phyloP scores from a whole-genome alignment of 1,139 yeast species.

The Meyerozyma carpophila region DNA sequence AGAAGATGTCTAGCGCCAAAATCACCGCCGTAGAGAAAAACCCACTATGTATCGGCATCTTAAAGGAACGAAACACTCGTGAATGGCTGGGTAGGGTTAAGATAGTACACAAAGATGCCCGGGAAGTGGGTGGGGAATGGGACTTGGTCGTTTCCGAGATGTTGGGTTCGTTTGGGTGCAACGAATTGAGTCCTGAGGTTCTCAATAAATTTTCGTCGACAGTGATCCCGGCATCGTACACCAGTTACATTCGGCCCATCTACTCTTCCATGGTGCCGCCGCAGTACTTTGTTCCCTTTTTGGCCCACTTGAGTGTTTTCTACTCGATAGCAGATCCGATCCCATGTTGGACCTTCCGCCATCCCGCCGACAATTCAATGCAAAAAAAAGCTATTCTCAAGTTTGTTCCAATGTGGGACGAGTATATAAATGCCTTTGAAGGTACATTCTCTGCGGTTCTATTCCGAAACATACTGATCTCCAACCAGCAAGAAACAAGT shows the following conservation, averaged over 20 bases:
- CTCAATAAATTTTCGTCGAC: slow-evolving; percentile 20
- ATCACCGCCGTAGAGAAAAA: slow-evolving; percentile 59
- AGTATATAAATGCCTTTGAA: slow-evolving; percentile 56
- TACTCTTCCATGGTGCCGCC: slow-evolving; percentile 40
- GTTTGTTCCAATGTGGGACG: slow-evolving; percentile 37
- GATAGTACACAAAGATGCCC: slow-evolving; percentile 53
- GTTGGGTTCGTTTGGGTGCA: slow-evolving; percentile 87
- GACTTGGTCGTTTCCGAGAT: slow-evolving; percentile 74
- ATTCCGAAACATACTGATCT: slow-evolving; percentile 50
- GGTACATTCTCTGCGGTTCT: slow-evolving; percentile 72
- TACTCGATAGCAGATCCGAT: slow-evolving; percentile 32
- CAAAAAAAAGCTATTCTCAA: slow-evolving; percentile 11
- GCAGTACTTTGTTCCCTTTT: slow-evolving; percentile 45
- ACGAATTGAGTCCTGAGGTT: slow-evolving; percentile 85
- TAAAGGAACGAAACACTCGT: slow-evolving; percentile 35
- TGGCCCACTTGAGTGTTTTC: slow-evolving; percentile 53
- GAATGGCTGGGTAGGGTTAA: slow-evolving; percentile 44
- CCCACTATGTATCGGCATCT: slow-evolving; percentile 48
- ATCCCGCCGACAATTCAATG: slow-evolving; percentile 29
- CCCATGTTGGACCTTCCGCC: slow-evolving; percentile 50
- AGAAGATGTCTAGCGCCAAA: slow-evolving; percentile 14
- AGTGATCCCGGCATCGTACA: slow-evolving; percentile 62
- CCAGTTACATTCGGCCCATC: slow-evolving; percentile 62
- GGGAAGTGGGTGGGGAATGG: slow-evolving; percentile 29
- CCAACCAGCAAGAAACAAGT: slow-evolving; percentile 6